Conservation (phyloP, 139 green algal genomes). For the Asterochloris erici region DNA sequence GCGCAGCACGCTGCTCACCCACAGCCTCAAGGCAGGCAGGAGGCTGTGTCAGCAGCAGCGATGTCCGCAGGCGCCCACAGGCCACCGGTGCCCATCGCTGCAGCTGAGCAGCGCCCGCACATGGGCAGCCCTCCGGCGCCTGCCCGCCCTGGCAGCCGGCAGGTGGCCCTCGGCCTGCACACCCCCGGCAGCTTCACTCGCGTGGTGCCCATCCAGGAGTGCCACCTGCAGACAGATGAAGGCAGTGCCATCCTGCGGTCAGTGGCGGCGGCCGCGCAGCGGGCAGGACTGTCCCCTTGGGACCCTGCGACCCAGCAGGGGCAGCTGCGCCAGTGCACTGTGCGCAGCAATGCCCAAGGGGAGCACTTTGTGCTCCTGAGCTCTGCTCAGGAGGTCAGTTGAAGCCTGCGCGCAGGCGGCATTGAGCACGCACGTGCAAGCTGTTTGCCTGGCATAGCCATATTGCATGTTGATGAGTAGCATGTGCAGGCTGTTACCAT, state of each 20-base stretch:
- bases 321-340: constrained; percentile 38
- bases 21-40: too few species aligned
- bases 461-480: not conserved
- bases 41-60: too few species aligned
- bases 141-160: not conserved
- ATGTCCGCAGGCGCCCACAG: too few species aligned
- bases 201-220: constrained; percentile 40
- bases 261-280: not conserved
- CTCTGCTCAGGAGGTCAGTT: not conserved
- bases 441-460: not conserved
- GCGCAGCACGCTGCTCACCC: not conserved
- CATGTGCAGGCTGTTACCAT: not conserved
- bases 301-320: constrained; percentile 16
- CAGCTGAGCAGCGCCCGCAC: not conserved
- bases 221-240: constrained; percentile 25
- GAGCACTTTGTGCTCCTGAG: constrained; percentile 9
- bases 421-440: too few species aligned
- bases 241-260: constrained; percentile 26
- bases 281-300: constrained; percentile 28
- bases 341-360: not conserved
- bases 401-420: too few species aligned
- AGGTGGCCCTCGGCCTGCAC: constrained; percentile 32
- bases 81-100: too few species aligned
- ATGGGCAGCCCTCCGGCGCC: not conserved
- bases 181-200: constrained; percentile 17